Evolutionary conservation across 176 grass and related monocot genomes (phyloP), one percentile per base, ranked within the genome.

Genomic region (Carex littledalei): DNA sequence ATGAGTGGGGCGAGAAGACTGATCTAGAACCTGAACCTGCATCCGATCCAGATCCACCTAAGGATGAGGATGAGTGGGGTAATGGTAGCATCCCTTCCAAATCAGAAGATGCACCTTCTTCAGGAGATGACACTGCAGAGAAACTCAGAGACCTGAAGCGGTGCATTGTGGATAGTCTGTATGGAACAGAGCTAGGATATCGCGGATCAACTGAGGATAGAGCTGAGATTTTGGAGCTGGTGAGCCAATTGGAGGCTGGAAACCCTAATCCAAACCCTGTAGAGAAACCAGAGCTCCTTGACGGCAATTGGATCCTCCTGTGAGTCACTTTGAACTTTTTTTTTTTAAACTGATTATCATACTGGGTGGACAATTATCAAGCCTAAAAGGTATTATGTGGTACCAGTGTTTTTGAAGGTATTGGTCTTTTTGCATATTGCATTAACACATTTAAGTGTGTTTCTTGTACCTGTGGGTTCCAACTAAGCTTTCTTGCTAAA

Each of bases 271-370:
- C 81, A 6, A 89, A 90, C 0, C 91, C 95, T 3, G 84, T 89
- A 6, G 85, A 95, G 83, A 73, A 85, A 24, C 83, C 93, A 1
- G 85, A 94, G 32, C 91, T 97, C 72, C 90, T 98, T 73, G 91
- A 92, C 11, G 93, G 96, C 58, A 98, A 98, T 50, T 95, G 96
- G 96, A 94, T 95, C 77, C 88, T 98, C 41, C 8, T 98, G 96
- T 95, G 78, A 95, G 91, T 89, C 13, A 9, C 24, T 78, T 78
- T 56, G 26, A 77, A 78, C 14, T 18, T 77, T 50, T 20, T 60
- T 9, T 18, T 60, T 62, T 29, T 26, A 20, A 55, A 55, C 11
- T 1, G 0, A 21, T 54, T 76, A 29, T 29, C 20, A 52, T 77
- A 32, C 5, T 32, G 13, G 22, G 73, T 6, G 17, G 21, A 77